Base-by-base conservation (phyloP, 768 basidiomycete genomes). In the Roridomyces roridus region DNA sequence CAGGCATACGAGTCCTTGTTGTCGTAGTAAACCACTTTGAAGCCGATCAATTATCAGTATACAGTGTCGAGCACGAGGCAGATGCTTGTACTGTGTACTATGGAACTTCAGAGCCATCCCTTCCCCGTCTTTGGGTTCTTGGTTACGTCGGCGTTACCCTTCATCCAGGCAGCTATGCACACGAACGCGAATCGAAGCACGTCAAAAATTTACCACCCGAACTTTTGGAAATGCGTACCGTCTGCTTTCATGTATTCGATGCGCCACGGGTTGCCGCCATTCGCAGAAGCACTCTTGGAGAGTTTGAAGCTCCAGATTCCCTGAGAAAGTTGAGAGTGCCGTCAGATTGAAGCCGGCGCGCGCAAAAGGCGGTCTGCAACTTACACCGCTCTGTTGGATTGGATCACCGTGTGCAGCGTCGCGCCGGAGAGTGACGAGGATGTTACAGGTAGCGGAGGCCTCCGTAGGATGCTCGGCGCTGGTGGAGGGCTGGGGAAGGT, bases 101-200 rank as follows among this genome's bases (percentile, higher is more conserved):
- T n/a, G n/a, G n/a, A n/a, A n/a, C n/a, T n/a, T 26, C 34, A 48
- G n/a, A 37, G 47, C 47, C 47, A 48, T 39, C 47, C 47, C 15
- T 25, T 18, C 10, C 17, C 28, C 7, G 47, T 48, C 36, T 48
- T 18, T n/a, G 36, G 47, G 29, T 50, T 50, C 14, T 50, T 50
- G 2, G 26, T 28, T n/a, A 47, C 46, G 34, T 25, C 46, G 17
- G 46, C 35, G 14, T 47, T 47, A 17, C 46, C 46, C 15, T 23
- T 47, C 34, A 36, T 36, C 14, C 23, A 47, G 3, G 14, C 8
- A 14, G 21, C 46, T 47, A n/a, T n/a, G n/a, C n/a, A n/a, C n/a
- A n/a, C n/a, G n/a, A n/a, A n/a, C n/a, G n/a, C n/a, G n/a, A n/a
- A n/a, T n/a, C n/a, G n/a, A n/a, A n/a, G n/a, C n/a, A n/a, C n/a